Base-by-base conservation (phyloP, 805 yeast species). In the Allodekkera sacchari region DNA sequence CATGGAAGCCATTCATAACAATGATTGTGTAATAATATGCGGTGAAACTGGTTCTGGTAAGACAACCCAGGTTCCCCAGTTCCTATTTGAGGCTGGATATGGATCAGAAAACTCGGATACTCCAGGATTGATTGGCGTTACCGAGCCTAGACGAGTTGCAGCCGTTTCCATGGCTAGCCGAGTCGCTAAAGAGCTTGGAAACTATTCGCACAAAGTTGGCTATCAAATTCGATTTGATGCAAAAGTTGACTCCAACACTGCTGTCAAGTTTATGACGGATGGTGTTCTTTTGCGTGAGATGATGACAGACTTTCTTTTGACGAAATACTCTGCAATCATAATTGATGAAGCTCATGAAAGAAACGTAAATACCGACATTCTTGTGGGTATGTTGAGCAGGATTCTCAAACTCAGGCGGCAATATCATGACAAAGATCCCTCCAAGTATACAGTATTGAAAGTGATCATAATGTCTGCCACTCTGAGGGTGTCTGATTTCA, bases 31-130 rank as follows among this genome's bases (percentile, higher is more conserved):
- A 0, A 79, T 92, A 10, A 68, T 92, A 17, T 89, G 96, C 61
- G 98, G 98, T 66, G 97, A 88, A 47, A 92, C 98, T 1, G 98
- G 98, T 46, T 87, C 96, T 3, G 98, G 98, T 58, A 92, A 92
- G 55, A 92, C 98, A 2, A 92, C 99, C 0, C 99, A 92, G 58
- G 88, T 92, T 5, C 98, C 99, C 0, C 99, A 92, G 53, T 92
- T 92, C 48, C 58, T 92, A 27, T 85, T 77, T 50, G 99, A 92
- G 57, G 74, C 95, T 1, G 97, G 97, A 2, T 89, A 80, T 50
- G 96, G 96, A 5, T 54, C 59, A 27, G 43, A 52, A 6, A 66
- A 68, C 6, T 61, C 74, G 6, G 74, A 74, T 6, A 73, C 76
- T 9, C 89, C 95, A 0, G 97, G 97, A 1, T 81, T 89, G 88